Conservation (phyloP, 345 rosid genomes). For the Erucastrum elatum region DNA sequence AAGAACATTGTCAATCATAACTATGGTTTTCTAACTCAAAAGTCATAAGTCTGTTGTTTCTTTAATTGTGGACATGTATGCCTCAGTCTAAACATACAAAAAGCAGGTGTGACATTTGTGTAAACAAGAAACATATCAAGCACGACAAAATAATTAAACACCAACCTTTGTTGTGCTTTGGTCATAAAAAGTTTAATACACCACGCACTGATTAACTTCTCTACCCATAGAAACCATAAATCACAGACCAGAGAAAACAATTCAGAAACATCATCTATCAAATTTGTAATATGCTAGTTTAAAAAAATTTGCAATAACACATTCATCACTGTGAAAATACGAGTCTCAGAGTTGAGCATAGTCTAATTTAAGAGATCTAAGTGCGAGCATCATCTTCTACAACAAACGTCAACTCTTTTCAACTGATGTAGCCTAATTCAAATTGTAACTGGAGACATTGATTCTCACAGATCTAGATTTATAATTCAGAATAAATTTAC, state of each 20-base stretch:
- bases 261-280: not conserved
- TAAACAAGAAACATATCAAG: not conserved
- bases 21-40: not conserved
- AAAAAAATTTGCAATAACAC: not conserved
- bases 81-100: not conserved
- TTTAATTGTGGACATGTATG: not conserved
- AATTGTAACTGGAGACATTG: not conserved
- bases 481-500: not conserved
- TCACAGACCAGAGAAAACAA: not conserved
- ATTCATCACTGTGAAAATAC: not conserved
- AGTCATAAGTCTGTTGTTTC: not conserved
- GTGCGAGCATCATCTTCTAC: not conserved
- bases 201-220: not conserved
- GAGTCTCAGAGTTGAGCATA: no score
- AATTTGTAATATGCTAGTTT: not conserved
- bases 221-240: not conserved
- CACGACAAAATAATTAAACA: not conserved
- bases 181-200: not conserved
- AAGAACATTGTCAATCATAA: slow-evolving; percentile 3
- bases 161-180: not conserved
- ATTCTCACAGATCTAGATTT: slow-evolving; percentile 6
- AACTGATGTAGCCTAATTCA: not conserved
- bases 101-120: not conserved
- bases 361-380: not conserved
- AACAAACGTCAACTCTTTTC: not conserved